phyloP scores from a whole-genome alignment of 2,329 filamentous ascomycete species.

The Apiospora pterosperma region DNA sequence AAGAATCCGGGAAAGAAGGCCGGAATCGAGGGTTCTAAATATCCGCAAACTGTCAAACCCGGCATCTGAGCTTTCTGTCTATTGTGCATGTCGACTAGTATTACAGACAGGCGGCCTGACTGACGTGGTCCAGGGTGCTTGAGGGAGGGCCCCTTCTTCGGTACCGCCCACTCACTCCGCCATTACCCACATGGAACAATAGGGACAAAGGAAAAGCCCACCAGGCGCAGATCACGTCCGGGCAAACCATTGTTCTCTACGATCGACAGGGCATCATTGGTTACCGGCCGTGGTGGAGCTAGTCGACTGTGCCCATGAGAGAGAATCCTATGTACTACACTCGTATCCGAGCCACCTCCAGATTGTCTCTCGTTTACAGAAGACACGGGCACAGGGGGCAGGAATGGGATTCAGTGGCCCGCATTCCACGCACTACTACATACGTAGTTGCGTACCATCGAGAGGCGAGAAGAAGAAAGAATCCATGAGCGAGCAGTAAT shows the following conservation, averaged over 20 bases:
- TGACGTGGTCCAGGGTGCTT: not conserved
- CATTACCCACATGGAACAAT: not conserved
- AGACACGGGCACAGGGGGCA: not conserved
- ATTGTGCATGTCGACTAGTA: not conserved
- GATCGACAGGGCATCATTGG: not conserved
- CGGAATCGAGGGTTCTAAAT: not conserved
- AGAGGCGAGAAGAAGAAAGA: not conserved
- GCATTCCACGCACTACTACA: too few relatives aligned
- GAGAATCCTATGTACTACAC: not conserved
- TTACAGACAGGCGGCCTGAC: not conserved
- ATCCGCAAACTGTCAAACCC: not conserved
- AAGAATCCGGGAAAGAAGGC: not conserved
- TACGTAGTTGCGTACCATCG: too few relatives aligned
- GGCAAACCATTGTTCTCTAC: not conserved
- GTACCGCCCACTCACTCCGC: not conserved
- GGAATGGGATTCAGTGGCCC: not conserved
- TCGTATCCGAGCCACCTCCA: not conserved
- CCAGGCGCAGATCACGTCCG: not conserved
- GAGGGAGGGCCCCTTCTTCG: not conserved
- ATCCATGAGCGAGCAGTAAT: not conserved
- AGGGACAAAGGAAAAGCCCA: not conserved
- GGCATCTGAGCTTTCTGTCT: not conserved
- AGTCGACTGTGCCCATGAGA: not conserved
- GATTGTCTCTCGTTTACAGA: not conserved
- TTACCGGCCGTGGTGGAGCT: not conserved